Evolutionary conservation across 345 rosid genomes (phyloP), one percentile per base, ranked within the genome.

Genomic region (Excoecaria agallocha): DNA sequence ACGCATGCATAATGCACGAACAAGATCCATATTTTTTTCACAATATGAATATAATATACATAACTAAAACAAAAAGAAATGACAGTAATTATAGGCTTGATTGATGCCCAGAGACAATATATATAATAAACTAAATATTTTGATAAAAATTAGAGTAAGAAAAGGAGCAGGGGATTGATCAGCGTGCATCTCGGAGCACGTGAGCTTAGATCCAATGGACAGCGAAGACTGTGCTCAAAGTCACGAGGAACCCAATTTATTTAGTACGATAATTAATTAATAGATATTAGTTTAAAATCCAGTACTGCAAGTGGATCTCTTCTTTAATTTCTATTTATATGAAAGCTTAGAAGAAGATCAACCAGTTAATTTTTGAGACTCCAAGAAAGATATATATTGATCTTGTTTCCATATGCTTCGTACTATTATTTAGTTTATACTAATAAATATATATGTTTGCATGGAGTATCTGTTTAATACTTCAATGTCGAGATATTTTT

Each of bases 171-270:
- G 13, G 17, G 66, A 17, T 61, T 68, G 78, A 22, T 79, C 87
- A 76, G 87, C 85, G 86, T 81, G 74, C 84, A 79, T 86, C 81
- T 79, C 77, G 85, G 83, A 3, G 80, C 90, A 87, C 86, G 83
- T 87, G 88, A 83, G 15, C 68, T 69, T 51, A 50, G 80, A 85
- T 79, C 84, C 79, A 71, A 79, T 72, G 81, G 82, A 79, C 87
- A 83, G 83, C 86, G 68, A 73, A 70, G 78, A 75, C 82, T 73
- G 58, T 72, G 79, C 82, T 68, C 74, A 20, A 54, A 12, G 73
- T 72, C 87, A 82, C 80, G 77, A 76, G 83, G 75, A 69, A 46
- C 35, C 39, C 73, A 8, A 59, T 64, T 81, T 82, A 13, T 84
- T 77, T 75, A 76, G 19, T 37, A 12, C 12, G 16, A 11, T 12